Evolutionary conservation across 2,329 filamentous ascomycete species (phyloP), one percentile per base, ranked within the genome.

Genomic region (Macrophomina pseudophaseolina): DNA sequence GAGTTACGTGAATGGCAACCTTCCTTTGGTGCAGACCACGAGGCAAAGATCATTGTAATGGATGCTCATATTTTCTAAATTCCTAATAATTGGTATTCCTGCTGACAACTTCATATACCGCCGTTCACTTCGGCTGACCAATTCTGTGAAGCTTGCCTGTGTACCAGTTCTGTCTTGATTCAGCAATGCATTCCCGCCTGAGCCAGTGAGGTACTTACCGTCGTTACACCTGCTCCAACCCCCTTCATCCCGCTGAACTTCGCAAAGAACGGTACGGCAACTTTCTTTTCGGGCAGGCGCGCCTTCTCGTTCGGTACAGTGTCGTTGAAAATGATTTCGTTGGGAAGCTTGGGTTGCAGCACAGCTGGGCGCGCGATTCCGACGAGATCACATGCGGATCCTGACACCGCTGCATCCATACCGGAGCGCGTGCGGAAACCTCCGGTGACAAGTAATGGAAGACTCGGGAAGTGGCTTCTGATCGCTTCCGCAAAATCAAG

Each of bases 351-450:
- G 5, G 70, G 70, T 7, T 59, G 66, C 4, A 66, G 28, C 40
- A 81, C 79, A 0, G 82, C 81, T 0, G 83, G 80, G 38, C 84
- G 74, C 0, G 77, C 83, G 28, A 86, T 75, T 0, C 84, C 84
- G 23, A 86, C 77, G 71, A 86, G 69, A 67, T 86, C 81, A 69
- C 83, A 85, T 2, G 79, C 81, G 0, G 80, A 79, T 11, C 79
- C 78, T 5, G 76, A 67, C 5, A 87, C 72, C 11, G 84, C 84
- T 6, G 80, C 76, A 30, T 83, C 80, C 76, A 86, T 86, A 2
- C 82, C 85, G 0, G 74, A 73, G 2, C 83, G 77, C 0, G 82
- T 85, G 1, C 87, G 82, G 74, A 91, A 89, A 0, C 88, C 89
- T 3, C 89, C 88, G 0, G 87, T 90, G 3, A 91, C 81, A 68